phyloP scores from a whole-genome alignment of 495 filamentous ascomycete genomes.

The Aspergillus avenaceus region DNA sequence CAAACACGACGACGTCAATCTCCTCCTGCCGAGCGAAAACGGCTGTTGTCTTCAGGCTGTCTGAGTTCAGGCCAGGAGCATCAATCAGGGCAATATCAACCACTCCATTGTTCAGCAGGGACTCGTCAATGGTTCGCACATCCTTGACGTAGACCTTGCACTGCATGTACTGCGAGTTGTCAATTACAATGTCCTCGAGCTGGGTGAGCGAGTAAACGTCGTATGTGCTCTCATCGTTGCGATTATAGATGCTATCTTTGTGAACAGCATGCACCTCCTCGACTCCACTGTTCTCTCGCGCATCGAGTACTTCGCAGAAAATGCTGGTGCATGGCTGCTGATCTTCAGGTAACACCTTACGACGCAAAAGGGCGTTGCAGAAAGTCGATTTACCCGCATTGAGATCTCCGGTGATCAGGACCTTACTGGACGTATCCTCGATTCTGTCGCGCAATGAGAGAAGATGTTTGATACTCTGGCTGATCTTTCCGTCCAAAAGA shows the following conservation, averaged over 20 bases:
- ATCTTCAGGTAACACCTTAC: constrained; percentile 92
- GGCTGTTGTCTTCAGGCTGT: constrained; percentile 94
- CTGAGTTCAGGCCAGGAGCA: constrained; percentile 90
- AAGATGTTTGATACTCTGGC: constrained; percentile 86
- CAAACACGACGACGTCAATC: constrained; percentile 98
- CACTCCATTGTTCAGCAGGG: constrained; percentile 92
- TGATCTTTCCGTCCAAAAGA: constrained; percentile 88
- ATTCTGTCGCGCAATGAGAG: constrained; percentile 84
- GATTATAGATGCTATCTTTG: constrained; percentile 71
- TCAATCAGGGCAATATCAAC: constrained; percentile 98
- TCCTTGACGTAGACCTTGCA: constrained; percentile 98
- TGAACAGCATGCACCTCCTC: constrained; percentile 96
- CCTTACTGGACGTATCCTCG: constrained; percentile 96
- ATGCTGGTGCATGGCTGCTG: constrained; percentile 99
- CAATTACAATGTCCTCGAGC: constrained; percentile 83
- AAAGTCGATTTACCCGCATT: constrained; percentile 99
- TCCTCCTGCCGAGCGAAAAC: constrained; percentile 96
- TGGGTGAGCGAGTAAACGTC: constrained; percentile 73
- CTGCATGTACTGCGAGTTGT: constrained; percentile 82
- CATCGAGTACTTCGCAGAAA: constrained; percentile 95
- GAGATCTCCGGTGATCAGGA: constrained; percentile 92
- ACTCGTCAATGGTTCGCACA: constrained; percentile 85
- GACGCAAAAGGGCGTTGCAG: constrained; percentile 89
- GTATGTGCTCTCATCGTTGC: constrained; percentile 90
- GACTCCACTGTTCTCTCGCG: constrained; percentile 79